These are phyloP conservation scores for Saraca asoca DNA, from an alignment of 331 rosid genomes.

Conservation along the genomic window DNA sequence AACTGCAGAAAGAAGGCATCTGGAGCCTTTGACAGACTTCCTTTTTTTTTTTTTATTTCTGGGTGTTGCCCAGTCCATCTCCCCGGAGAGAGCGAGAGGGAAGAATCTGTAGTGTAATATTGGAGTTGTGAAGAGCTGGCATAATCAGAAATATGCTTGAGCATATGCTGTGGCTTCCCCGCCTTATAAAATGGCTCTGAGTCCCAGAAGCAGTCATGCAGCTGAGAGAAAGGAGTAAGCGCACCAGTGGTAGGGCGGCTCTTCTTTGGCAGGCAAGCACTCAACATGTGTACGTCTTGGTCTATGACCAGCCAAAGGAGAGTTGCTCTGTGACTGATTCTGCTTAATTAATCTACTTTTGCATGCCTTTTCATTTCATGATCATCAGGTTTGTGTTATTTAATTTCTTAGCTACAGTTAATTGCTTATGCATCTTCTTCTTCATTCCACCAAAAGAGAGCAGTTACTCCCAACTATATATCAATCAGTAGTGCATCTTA, in stretches of 20 bases:
- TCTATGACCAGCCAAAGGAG: conserved; percentile 49
- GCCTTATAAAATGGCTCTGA: conserved; percentile 32
- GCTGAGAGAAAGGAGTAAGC: conserved; percentile 9
- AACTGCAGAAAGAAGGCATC: conserved; percentile 25
- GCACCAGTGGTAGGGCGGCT: conserved; percentile 38
- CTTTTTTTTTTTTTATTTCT: too few species aligned
- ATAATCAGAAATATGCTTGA: conserved; percentile 29
- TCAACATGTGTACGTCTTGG: background rate
- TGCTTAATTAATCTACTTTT: conserved; percentile 29
- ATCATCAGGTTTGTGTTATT: too few species aligned
- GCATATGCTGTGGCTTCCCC: conserved; percentile 26
- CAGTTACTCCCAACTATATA: too few species aligned
- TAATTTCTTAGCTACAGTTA: too few species aligned
- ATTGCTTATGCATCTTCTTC: too few species aligned
- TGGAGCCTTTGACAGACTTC: background rate
- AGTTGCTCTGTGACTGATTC: conserved; percentile 46
- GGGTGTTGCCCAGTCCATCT: background rate
- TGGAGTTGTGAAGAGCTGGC: background rate
- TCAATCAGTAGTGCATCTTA: too few species aligned
- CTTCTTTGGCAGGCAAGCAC: conserved; percentile 40
- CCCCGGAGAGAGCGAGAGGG: background rate
- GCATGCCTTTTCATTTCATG: background rate
- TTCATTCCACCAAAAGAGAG: too few species aligned
- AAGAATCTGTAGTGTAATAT: conserved; percentile 24
- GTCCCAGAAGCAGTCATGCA: too few species aligned